phyloP scores from a whole-genome alignment of 2,329 filamentous ascomycete genomes.

The Neopestalotiopsis clavispora region DNA sequence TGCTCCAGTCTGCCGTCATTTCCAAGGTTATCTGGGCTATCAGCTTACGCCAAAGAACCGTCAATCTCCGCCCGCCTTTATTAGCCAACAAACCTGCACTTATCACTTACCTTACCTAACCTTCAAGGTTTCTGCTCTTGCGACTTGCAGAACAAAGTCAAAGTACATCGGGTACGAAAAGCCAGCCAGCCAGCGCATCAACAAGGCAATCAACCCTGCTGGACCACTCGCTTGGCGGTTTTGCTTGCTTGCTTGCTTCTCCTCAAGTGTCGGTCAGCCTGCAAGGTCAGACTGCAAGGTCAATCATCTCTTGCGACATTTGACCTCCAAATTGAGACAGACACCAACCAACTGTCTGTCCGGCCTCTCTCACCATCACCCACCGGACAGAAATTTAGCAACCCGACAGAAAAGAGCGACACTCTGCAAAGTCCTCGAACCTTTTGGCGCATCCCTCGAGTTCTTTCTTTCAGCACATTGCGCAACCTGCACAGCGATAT shows the following conservation, averaged over 20 bases:
- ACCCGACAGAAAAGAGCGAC: not conserved
- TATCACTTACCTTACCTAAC: not conserved
- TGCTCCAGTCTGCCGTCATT: slow-evolving; percentile 1
- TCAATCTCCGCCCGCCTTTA: not conserved
- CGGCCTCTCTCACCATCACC: not conserved
- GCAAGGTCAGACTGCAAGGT: not conserved
- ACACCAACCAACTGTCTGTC: no score
- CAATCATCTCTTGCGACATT: slow-evolving; percentile 6
- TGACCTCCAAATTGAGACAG: slow-evolving; percentile 8
- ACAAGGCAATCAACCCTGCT: not conserved
- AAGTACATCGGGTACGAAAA: not conserved
- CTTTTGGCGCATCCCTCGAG: not conserved
- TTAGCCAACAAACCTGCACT: slow-evolving; percentile 1
- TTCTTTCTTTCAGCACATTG: slow-evolving; percentile 3
- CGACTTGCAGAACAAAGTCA: not conserved
- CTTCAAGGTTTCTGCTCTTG: not conserved
- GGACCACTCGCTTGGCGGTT: not conserved
- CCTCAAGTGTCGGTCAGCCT: slow-evolving; percentile 8
- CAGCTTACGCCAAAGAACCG: not conserved
- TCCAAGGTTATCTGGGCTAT: not conserved
- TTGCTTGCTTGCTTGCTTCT: not conserved
- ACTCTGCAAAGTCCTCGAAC: not conserved
- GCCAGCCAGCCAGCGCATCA: not conserved
- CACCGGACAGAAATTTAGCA: not conserved
- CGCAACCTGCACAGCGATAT: slow-evolving; percentile 12